These are phyloP conservation scores for Vigna trinervia DNA, from an alignment of 306 rosid genomes.

Conservation along the genomic window DNA sequence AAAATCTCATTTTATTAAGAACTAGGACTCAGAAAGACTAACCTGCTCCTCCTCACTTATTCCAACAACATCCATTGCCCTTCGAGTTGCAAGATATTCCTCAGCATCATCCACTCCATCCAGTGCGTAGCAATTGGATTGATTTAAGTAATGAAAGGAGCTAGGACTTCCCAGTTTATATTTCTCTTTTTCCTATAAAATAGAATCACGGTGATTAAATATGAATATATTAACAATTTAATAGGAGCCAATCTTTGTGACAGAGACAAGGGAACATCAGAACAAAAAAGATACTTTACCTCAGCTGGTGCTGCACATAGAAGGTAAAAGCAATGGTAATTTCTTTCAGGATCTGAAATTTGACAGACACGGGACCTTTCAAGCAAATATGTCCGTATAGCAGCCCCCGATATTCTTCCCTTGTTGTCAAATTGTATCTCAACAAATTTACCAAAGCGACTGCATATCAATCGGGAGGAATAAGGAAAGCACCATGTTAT, in stretches of 20 bases:
- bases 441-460: slow-evolving; percentile 99
- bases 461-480: slow-evolving; percentile 61
- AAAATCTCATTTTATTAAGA: slow-evolving; percentile 29
- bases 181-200: slow-evolving; percentile 80
- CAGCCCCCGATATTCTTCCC: slow-evolving; percentile 99
- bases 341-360: slow-evolving; percentile 96
- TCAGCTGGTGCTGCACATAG: slow-evolving; percentile 97
- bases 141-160: slow-evolving; percentile 94
- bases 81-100: slow-evolving; percentile 94
- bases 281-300: slow-evolving; percentile 57
- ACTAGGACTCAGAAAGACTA: slow-evolving; percentile 39
- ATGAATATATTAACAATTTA: slow-evolving; percentile 11
- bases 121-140: slow-evolving; percentile 78
- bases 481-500: slow-evolving; percentile 35
- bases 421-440: slow-evolving; percentile 99
- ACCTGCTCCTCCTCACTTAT: slow-evolving; percentile 99
- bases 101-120: slow-evolving; percentile 94
- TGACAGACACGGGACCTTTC: slow-evolving; percentile 99
- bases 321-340: slow-evolving; percentile 98
- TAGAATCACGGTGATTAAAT: slow-evolving; percentile 6
- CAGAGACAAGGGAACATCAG: slow-evolving; percentile 37
- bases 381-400: slow-evolving; percentile 90
- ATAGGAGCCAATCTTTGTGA: slow-evolving; percentile 13
- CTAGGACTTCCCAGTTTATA: slow-evolving; percentile 85
- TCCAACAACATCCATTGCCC: slow-evolving; percentile 99